These are phyloP conservation scores for Chrysanthemum lavandulifolium DNA, from an alignment of 129 eudicot genomes.

Conservation along the genomic window DNA sequence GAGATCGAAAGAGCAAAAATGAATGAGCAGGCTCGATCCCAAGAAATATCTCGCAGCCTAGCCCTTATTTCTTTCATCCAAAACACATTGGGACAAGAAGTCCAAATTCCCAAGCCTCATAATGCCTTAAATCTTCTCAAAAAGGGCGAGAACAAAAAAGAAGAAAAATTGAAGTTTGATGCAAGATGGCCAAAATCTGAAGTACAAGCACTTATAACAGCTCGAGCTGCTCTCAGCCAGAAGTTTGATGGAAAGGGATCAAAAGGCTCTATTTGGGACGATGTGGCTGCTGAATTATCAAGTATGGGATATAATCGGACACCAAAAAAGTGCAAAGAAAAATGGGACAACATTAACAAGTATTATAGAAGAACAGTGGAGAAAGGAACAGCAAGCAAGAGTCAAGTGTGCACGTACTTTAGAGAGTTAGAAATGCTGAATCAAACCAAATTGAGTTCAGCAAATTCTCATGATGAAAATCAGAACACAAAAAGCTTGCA, in stretches of 20 bases:
- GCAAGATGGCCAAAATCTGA: slow-evolving; percentile 68
- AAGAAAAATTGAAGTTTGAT: slow-evolving; percentile 2
- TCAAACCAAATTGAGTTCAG: slow-evolving; percentile 39
- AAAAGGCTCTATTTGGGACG: slow-evolving; percentile 47
- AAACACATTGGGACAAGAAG: slow-evolving; percentile 39
- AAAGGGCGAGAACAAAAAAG: slow-evolving; percentile 17
- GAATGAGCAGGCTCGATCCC: slow-evolving; percentile 38
- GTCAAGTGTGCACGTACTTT: slow-evolving; percentile 48
- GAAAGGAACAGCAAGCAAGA: slow-evolving; percentile 29
- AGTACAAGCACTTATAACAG: slow-evolving; percentile 53
- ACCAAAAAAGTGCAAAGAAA: slow-evolving; percentile 71
- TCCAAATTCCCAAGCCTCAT: slow-evolving; percentile 29
- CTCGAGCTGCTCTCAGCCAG: slow-evolving; percentile 43
- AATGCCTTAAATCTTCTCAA: slow-evolving; percentile 10
- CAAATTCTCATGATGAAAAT: slow-evolving; percentile 29
- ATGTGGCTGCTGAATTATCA: slow-evolving; percentile 40
- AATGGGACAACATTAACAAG: slow-evolving; percentile 78
- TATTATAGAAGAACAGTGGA: slow-evolving; percentile 48
- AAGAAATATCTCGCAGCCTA: slow-evolving; percentile 51
- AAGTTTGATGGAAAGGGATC: slow-evolving; percentile 36
- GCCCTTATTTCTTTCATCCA: slow-evolving; percentile 56
- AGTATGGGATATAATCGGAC: slow-evolving; percentile 48
- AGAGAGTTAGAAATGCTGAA: slow-evolving; percentile 45
- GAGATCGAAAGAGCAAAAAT: slow-evolving; percentile 44
- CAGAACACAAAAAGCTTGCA: slow-evolving; percentile 16